Evolutionary conservation across 805 yeast genomes (phyloP).

Genomic region (Tetrapisispora namnaoensis): DNA sequence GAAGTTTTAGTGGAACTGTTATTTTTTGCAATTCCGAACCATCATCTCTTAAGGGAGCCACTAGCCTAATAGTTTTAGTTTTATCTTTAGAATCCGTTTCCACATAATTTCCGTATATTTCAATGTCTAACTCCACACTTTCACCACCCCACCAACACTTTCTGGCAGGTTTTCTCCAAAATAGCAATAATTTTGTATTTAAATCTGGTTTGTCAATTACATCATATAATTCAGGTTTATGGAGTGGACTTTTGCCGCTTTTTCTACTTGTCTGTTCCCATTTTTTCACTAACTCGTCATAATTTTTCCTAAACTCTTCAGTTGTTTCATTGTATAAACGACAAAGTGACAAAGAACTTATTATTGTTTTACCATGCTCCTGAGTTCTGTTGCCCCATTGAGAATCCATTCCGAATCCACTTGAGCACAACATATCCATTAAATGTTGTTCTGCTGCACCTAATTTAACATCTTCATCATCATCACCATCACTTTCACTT

Average conservation of each 20-base stretch:
- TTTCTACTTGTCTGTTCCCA: constrained; percentile 14
- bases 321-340: constrained; percentile 34
- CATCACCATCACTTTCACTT: not conserved
- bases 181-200: constrained; percentile 62
- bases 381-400: constrained; percentile 84
- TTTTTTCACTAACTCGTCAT: constrained; percentile 10
- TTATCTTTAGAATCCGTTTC: constrained; percentile 5
- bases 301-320: constrained; percentile 21
- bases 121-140: constrained; percentile 36
- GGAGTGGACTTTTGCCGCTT: constrained; percentile 18
- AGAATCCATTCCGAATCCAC: constrained; percentile 63
- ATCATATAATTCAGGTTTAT: constrained; percentile 19
- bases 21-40: constrained; percentile 13
- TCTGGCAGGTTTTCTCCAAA: constrained; percentile 97
- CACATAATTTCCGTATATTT: constrained; percentile 21
- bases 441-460: constrained; percentile 93
- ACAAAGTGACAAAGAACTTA: constrained; percentile 51
- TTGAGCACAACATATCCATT: constrained; percentile 85
- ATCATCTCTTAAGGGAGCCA: constrained; percentile 10
- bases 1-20: constrained; percentile 51
- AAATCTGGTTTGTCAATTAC: constrained; percentile 25
- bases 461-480: constrained; percentile 45
- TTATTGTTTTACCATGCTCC: constrained; percentile 81
- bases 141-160: constrained; percentile 96
- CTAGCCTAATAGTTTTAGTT: constrained; percentile 7